Percentiles rank a stretch among this genome's conserved stretches.
Evolutionary conservation across 371 early-diverging fungal species (phyloP).

Genomic region (Mortierella sp.): DNA sequence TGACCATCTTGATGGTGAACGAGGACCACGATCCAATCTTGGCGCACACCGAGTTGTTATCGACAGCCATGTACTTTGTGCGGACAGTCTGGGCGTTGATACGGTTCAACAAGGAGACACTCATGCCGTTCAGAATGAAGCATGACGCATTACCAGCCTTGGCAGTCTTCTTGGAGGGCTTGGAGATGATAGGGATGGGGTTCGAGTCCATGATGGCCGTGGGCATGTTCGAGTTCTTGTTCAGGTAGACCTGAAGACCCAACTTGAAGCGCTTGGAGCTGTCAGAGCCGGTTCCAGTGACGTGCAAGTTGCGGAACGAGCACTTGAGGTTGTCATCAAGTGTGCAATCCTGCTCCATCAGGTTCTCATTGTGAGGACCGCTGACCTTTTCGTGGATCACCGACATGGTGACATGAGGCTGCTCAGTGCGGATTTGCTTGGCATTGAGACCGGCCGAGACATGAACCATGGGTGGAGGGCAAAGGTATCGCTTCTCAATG

Average conservation of each 20-base stretch:
- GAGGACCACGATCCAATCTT: slow-evolving; percentile 80
- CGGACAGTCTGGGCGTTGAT: slow-evolving; percentile 86
- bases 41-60: slow-evolving; percentile 67
- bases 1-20: slow-evolving; percentile 73
- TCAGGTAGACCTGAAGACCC: slow-evolving; percentile 60
- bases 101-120: slow-evolving; percentile 79
- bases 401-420: slow-evolving; percentile 70
- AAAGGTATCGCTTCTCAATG: slow-evolving; percentile 81
- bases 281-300: slow-evolving; percentile 70
- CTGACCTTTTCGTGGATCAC: slow-evolving; percentile 57
- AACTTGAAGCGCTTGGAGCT: slow-evolving; percentile 79
- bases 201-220: slow-evolving; percentile 72
- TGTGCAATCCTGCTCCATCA: slow-evolving; percentile 53
- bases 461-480: slow-evolving; percentile 79
- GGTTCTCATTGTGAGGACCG: slow-evolving; percentile 52
- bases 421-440: slow-evolving; percentile 53
- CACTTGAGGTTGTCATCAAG: slow-evolving; percentile 43
- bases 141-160: slow-evolving; percentile 78
- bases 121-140: slow-evolving; percentile 71
- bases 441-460: slow-evolving; percentile 64
- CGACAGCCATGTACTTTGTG: slow-evolving; percentile 77
- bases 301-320: slow-evolving; percentile 69
- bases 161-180: slow-evolving; percentile 84
- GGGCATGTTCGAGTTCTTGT: slow-evolving; percentile 40
- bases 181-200: slow-evolving; percentile 81